Percentiles rank a stretch among this genome's conserved stretches.
Conservation (phyloP, 768 basidiomycete species). For the Auricularia cornea region DNA sequence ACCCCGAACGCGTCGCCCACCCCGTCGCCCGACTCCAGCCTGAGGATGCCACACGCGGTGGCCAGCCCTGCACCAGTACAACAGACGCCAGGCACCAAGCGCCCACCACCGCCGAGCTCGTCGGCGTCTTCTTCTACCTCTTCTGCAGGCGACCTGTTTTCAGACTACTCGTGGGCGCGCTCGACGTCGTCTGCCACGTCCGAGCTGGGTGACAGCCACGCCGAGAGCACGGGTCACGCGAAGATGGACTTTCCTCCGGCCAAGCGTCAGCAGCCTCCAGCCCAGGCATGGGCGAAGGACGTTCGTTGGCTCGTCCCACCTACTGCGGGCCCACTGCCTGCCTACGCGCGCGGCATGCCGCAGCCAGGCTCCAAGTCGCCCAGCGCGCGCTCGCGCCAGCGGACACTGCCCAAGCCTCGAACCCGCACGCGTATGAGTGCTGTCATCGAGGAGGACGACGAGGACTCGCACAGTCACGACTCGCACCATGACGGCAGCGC, state of each 20-base stretch:
- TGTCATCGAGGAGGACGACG: conserved; percentile 32
- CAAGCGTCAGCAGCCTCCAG: conserved; percentile 1
- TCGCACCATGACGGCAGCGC: conserved; percentile 7
- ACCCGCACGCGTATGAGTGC: conserved; percentile 27
- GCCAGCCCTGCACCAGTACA: conserved; percentile 10
- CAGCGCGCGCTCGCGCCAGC: neutral
- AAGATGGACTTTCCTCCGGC: neutral
- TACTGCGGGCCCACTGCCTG: conserved; percentile 8
- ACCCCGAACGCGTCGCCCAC: conserved; percentile 52
- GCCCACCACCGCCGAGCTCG: neutral
- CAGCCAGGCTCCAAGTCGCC: conserved; percentile 4
- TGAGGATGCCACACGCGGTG: neutral
- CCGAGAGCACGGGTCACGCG: conserved; percentile 1
- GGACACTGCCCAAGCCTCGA: neutral
- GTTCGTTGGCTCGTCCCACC: conserved; percentile 52
- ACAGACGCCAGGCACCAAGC: conserved; percentile 2
- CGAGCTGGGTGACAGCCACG: conserved; percentile 14
- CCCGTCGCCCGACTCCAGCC: conserved; percentile 30
- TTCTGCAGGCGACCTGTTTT: conserved; percentile 2
- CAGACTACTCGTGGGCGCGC: neutral
- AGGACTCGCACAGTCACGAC: conserved; percentile 17
- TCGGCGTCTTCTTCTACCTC: conserved; percentile 14
- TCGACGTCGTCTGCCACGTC: conserved; percentile 10
- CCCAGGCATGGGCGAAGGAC: conserved; percentile 53
- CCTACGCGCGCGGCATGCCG: neutral